Percentiles rank a stretch among this genome's conserved stretches.
These are phyloP conservation scores for Aspergillus hortae DNA, from an alignment of 2,329 filamentous ascomycete species.

Conservation along the genomic window DNA sequence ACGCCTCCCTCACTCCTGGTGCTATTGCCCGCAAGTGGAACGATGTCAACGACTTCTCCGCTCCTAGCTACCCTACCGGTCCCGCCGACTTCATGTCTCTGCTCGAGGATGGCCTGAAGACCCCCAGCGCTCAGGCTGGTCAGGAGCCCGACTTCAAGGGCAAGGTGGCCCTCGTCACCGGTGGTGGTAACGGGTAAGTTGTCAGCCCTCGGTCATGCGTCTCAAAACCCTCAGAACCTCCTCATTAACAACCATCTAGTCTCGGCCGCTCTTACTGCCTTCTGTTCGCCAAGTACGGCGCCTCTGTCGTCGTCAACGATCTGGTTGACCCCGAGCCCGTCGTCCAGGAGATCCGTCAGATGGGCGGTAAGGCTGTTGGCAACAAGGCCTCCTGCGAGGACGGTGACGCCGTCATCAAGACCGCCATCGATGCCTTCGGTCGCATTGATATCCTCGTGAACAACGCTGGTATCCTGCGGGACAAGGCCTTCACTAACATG, in stretches of 20 bases:
- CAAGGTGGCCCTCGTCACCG: constrained; percentile 82
- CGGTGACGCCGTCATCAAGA: constrained; percentile 85
- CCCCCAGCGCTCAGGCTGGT: constrained; percentile 67
- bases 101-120: constrained; percentile 77
- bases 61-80: constrained; percentile 77
- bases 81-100: constrained; percentile 84
- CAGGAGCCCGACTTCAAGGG: constrained; percentile 77
- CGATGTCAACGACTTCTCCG: constrained; percentile 79
- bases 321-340: constrained; percentile 87
- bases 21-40: constrained; percentile 88
- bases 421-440: constrained; percentile 87
- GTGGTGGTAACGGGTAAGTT: constrained; percentile 71
- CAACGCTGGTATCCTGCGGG: constrained; percentile 95
- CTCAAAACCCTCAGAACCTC: neutral
- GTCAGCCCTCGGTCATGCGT: neutral
- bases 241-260: constrained; percentile 40
- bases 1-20: constrained; percentile 81
- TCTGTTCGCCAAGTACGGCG: constrained; percentile 79
- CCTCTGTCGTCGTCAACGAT: constrained; percentile 90
- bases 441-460: constrained; percentile 94
- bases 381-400: constrained; percentile 94
- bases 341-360: constrained; percentile 85
- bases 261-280: constrained; percentile 89
- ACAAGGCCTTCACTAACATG: constrained; percentile 99
- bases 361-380: constrained; percentile 84